Base-by-base conservation (phyloP, 495 filamentous ascomycete genomes). In the Acidomyces sp. region DNA sequence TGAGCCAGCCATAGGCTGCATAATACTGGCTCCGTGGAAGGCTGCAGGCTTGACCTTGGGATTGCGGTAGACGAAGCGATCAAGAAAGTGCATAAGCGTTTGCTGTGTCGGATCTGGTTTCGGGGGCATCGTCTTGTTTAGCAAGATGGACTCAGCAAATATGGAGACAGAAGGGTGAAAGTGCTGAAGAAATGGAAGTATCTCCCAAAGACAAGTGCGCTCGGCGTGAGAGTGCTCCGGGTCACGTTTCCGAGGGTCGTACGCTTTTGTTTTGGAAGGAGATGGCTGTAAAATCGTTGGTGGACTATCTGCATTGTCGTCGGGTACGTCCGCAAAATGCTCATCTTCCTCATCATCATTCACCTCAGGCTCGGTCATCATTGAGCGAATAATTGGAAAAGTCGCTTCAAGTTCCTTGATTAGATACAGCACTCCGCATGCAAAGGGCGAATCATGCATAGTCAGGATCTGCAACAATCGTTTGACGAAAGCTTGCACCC, bases 131-230 rank as follows among this genome's bases (percentile, higher is more conserved):
- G 72, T 66, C 45, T 74, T 64, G 37, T 73, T 71, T 18, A 68
- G 61, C 6, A 93, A 56, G 19, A 97, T 65, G 38, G 73, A 69
- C 4, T 62, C 62, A 2, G 87, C 83, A 55, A 82, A 92, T 12
- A 93, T 68, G n/a, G 79, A 74, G n/a, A 96, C 87, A 0, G 92
- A 92, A 2, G 90, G 90, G 47, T 97, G 90, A 59, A 82, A 97
- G 59, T 96, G 92, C 13, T 62, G 64, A 11, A 82, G 57, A 48
- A 85, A 81, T 0, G 90, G 86, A 3, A 82, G 73, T 39, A 93
- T 51, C 60, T 97, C 90, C 90, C 90, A 97, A 21, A 95, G 70
- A 61, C 85, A 94, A 45, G 78, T 87, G 34, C 71, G 72, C 37
- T 93, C 82, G 5, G 90, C 90, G 54, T 93, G 86, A 60, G 82